Evolutionary conservation across 768 basidiomycete species (phyloP).

Genomic region (Paxillus rubicundulus): DNA sequence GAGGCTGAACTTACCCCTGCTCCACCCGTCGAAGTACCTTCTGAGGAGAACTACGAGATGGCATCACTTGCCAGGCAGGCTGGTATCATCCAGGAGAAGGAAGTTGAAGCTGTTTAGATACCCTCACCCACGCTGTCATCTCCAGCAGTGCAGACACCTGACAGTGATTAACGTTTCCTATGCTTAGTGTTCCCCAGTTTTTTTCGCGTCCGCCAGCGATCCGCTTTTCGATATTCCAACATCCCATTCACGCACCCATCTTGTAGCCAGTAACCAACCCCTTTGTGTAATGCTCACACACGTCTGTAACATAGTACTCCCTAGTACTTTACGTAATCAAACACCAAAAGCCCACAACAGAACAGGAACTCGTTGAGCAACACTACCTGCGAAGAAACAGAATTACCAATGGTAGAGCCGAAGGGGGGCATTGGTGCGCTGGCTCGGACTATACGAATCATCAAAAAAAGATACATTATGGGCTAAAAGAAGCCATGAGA

Average conservation of each 20-base stretch:
- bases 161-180: constrained; percentile 20
- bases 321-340: neutral
- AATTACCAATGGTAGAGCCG: too few relatives aligned
- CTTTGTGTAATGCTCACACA: neutral
- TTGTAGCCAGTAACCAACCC: constrained; percentile 16
- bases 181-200: neutral
- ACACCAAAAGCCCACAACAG: neutral
- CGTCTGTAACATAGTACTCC: constrained; percentile 9
- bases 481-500: neutral
- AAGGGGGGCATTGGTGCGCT: too few relatives aligned
- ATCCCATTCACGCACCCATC: neutral
- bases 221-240: neutral
- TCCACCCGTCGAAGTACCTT: constrained; percentile 44
- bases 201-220: neutral
- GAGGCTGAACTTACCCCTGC: constrained; percentile 55
- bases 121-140: constrained; percentile 51
- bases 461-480: too few relatives aligned
- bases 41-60: constrained; percentile 48
- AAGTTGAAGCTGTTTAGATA: constrained; percentile 53
- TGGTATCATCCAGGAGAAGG: constrained; percentile 55
- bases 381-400: too few relatives aligned
- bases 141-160: constrained; percentile 31
- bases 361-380: neutral
- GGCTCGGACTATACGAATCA: too few relatives aligned
- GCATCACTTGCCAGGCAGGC: constrained; percentile 56